Conservation (phyloP, 495 filamentous ascomycete genomes). For the Penicillium soppii region DNA sequence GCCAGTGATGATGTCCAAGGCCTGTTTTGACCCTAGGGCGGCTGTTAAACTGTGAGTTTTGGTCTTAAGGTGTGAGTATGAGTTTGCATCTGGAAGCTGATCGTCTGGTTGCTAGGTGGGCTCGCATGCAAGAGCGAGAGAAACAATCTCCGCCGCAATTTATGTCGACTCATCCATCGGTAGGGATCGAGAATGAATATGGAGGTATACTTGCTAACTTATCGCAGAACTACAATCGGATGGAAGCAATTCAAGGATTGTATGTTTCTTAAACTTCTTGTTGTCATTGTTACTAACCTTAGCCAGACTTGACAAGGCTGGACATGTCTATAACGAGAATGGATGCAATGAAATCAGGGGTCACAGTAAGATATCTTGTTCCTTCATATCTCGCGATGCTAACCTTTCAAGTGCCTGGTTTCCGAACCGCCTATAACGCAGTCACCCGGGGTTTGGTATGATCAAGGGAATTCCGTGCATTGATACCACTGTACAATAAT, state of each 20-base stretch:
- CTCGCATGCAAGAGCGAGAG: constrained; percentile 66
- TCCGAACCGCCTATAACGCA: constrained; percentile 25
- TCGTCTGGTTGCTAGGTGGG: constrained; percentile 57
- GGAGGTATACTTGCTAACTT: constrained; percentile 14
- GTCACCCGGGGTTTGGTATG: not conserved
- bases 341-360: constrained; percentile 28
- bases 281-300: constrained; percentile 1
- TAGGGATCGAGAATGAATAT: constrained; percentile 33
- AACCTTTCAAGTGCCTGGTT: constrained; percentile 31
- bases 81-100: not conserved
- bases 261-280: constrained; percentile 14
- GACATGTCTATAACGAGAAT: constrained; percentile 31
- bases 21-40: constrained; percentile 70
- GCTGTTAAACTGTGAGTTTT: constrained; percentile 58
- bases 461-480: not conserved
- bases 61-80: not conserved
- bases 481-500: not conserved
- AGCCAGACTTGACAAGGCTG: constrained; percentile 35
- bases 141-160: constrained; percentile 66
- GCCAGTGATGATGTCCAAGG: constrained; percentile 60
- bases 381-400: not conserved
- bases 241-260: constrained; percentile 68
- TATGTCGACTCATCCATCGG: constrained; percentile 83
- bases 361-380: constrained; percentile 28
- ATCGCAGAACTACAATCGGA: constrained; percentile 61